A percentile compares a stretch with the other conserved stretches of the same genome.
phyloP scores from a whole-genome alignment of 257 asterid species.

The Gardenia jasminoides region DNA sequence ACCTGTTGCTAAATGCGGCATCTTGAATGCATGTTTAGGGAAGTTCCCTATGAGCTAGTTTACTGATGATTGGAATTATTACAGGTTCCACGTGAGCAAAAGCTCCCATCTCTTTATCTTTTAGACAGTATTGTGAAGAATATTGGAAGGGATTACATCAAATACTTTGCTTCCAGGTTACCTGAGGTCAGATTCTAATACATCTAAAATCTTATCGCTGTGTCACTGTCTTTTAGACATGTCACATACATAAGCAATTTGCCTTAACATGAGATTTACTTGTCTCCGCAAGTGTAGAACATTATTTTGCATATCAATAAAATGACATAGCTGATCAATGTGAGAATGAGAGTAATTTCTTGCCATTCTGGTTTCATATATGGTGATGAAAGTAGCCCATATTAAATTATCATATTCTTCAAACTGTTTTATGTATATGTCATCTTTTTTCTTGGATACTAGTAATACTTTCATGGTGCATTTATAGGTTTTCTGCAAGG shows the following conservation, averaged over 20 bases:
- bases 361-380: neutral
- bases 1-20: slow-evolving; percentile 1
- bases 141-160: slow-evolving; percentile 91
- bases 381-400: neutral
- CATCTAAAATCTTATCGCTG: neutral
- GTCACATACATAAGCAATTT: neutral
- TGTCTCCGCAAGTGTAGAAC: neutral
- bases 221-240: neutral
- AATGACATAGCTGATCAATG: neutral
- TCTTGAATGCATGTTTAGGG: neutral
- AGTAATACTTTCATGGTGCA: slow-evolving; percentile 17
- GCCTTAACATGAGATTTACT: neutral
- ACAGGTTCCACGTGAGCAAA: slow-evolving; percentile 90
- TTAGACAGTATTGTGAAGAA: slow-evolving; percentile 98
- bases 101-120: slow-evolving; percentile 91
- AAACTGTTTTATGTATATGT: neutral
- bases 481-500: slow-evolving; percentile 80
- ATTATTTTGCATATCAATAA: neutral
- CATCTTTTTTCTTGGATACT: neutral
- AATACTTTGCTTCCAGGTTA: slow-evolving; percentile 61
- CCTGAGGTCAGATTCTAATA: slow-evolving; percentile 65
- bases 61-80: slow-evolving; percentile 37
- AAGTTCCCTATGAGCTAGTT: slow-evolving; percentile 2
- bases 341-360: neutral
- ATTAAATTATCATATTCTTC: neutral